These are phyloP conservation scores for Cyclotella sp. DNA, from an alignment of 108 stramenopile genomes.

Conservation along the genomic window DNA sequence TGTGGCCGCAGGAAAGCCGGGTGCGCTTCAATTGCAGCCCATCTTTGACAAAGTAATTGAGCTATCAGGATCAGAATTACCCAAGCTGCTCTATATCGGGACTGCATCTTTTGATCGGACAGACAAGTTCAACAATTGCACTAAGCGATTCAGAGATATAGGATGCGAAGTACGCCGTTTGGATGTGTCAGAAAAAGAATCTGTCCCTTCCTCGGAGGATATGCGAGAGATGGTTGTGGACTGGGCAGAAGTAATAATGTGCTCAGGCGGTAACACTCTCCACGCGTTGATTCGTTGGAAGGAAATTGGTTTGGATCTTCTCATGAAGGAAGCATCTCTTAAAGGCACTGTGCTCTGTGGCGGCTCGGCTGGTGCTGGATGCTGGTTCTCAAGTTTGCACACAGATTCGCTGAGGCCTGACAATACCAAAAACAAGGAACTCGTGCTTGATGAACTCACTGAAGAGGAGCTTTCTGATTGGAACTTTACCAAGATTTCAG, in stretches of 20 bases:
- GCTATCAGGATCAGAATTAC: conserved; percentile 20
- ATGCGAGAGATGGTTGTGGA: conserved; percentile 44
- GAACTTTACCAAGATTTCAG: conserved; percentile 30
- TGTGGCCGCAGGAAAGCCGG: conserved; percentile 22
- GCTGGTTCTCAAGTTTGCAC: conserved; percentile 42
- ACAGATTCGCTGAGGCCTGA: conserved; percentile 45
- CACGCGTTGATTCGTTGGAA: conserved; percentile 45
- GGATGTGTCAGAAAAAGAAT: conserved; percentile 29
- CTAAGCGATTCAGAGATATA: conserved; percentile 29
- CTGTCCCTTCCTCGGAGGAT: conserved; percentile 25
- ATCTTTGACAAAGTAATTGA: conserved; percentile 35
- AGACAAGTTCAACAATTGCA: conserved; percentile 19
- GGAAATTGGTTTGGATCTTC: conserved; percentile 31
- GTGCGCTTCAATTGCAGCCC: conserved; percentile 12
- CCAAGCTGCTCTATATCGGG: conserved; percentile 43
- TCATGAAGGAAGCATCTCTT: conserved; percentile 38
- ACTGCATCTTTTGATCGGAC: conserved; percentile 42
- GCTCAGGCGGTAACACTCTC: conserved; percentile 40
- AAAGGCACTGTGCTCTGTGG: conserved; percentile 45
- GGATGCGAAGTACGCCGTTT: conserved; percentile 37
- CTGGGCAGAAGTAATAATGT: conserved; percentile 37
- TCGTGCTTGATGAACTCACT: conserved; percentile 13
- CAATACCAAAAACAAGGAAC: conserved; percentile 27
- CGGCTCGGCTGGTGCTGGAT: conserved; percentile 41
- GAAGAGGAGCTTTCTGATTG: conserved; percentile 37